phyloP scores from a whole-genome alignment of 2,329 filamentous ascomycete species.

The Davidsoniella virescens region DNA sequence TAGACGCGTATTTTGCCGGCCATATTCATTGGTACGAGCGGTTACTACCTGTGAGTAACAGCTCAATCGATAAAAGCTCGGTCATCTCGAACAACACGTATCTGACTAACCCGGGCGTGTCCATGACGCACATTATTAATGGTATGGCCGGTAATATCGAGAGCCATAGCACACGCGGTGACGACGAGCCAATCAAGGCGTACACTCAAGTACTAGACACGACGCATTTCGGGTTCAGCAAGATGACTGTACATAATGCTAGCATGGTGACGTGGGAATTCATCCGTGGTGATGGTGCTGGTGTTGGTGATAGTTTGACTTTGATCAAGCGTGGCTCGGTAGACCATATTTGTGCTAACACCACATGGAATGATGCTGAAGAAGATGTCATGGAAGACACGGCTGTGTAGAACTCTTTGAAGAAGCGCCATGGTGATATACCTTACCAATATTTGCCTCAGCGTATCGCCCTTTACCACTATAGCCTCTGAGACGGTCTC shows the following conservation, averaged over 20 bases:
- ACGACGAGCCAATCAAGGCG: slow-evolving; percentile 23
- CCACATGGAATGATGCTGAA: too few relatives aligned
- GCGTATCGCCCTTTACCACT: too few relatives aligned
- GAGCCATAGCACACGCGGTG: slow-evolving; percentile 26
- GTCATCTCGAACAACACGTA: slow-evolving; percentile 33
- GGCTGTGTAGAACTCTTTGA: too few relatives aligned
- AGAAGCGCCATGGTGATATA: too few relatives aligned
- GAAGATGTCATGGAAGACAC: too few relatives aligned
- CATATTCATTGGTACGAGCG: slow-evolving; percentile 18
- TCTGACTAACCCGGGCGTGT: slow-evolving; percentile 28
- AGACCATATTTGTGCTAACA: too few relatives aligned
- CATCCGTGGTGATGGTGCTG: slow-evolving; percentile 25
- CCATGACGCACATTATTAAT: slow-evolving; percentile 34
- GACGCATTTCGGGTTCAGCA: slow-evolving; percentile 32
- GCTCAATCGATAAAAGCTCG: slow-evolving; percentile 24
- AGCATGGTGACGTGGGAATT: slow-evolving; percentile 29
- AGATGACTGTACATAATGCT: slow-evolving; percentile 20
- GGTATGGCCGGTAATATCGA: slow-evolving; percentile 38
- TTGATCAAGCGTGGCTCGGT: slow-evolving; percentile 8
- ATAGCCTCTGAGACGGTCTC: too few relatives aligned
- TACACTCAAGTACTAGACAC: slow-evolving; percentile 28
- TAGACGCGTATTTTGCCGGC: slow-evolving; percentile 29
- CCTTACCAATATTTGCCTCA: too few relatives aligned
- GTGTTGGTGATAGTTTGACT: slow-evolving; percentile 24
- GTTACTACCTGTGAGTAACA: slow-evolving; percentile 14